Evolutionary conservation across 2,329 filamentous ascomycete genomes (phyloP), one percentile per base, ranked within the genome.

Genomic region (Emmonsiellopsis sp.): DNA sequence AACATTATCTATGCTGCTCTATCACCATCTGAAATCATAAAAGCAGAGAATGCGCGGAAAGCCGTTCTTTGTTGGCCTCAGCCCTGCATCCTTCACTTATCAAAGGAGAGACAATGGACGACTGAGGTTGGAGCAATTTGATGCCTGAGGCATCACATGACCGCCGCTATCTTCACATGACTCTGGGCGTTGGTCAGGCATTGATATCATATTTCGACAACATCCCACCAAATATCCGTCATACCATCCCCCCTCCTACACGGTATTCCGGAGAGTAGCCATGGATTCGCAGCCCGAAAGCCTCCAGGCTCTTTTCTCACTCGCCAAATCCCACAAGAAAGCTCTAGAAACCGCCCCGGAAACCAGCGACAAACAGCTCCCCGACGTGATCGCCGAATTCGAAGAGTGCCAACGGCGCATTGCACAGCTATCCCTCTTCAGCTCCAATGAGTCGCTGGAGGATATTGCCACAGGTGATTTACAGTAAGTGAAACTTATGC

Each of bases 391-490:
- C 61, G 71, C 79, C 58, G 79, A 83, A 51, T 92, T 95, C 71
- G 77, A 86, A 63, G 77, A 86, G 67, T 91, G 87, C 68, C 76
- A 86, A 55, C 75, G 81, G 55, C 80, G 87, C 53, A 82, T 88
- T 58, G 76, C 82, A 59, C 78, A 82, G 55, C 76, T 93, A 30
- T 85, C 87, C 0, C 76, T 98, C 51, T 97, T 97, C 79, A 95
- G 89, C 61, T 78, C 84, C 37, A 98, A 98, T 70, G 93, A 98
- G 70, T 80, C 81, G 0, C 71, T 92, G 40, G 93, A 98, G 57
- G 93, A 98, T 72, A 75, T 96, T 34, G 77, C 87, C 11, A 94
- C 92, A 1, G 78, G 80, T n/a, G 85, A 95, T 64, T 73, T 98
- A 34, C 89, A 89, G 72, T 95, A 75, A 55, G 70, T 41, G 45